These are phyloP conservation scores for Limonium bicolor DNA, from an alignment of 148 eudicot genomes.

Conservation along the genomic window DNA sequence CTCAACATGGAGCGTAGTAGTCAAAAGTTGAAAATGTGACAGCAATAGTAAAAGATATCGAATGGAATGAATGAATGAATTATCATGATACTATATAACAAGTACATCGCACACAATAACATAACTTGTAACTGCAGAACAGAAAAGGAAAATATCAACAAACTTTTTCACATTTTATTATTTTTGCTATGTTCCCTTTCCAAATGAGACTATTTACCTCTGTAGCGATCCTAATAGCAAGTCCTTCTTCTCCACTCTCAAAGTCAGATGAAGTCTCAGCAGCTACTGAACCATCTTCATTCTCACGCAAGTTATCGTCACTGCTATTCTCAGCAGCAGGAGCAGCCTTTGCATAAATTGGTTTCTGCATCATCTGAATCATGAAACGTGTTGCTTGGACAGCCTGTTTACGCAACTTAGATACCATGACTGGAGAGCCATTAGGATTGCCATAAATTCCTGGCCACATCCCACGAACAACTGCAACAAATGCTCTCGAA, in stretches of 20 bases:
- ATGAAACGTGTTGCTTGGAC: slow-evolving; percentile 88
- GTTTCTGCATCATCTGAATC: slow-evolving; percentile 88
- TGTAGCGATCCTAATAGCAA: slow-evolving; percentile 64
- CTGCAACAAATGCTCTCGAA: slow-evolving; percentile 66
- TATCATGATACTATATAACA: no score
- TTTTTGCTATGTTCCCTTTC: not conserved
- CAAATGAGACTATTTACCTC: slow-evolving; percentile 35
- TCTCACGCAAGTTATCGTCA: slow-evolving; percentile 14
- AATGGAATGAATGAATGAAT: no score
- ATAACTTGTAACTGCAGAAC: no score
- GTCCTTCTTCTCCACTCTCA: slow-evolving; percentile 79
- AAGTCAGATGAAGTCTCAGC: slow-evolving; percentile 30
- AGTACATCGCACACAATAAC: no score
- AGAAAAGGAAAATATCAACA: no score
- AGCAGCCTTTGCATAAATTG: slow-evolving; percentile 35
- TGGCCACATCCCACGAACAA: slow-evolving; percentile 73
- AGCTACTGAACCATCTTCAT: slow-evolving; percentile 16
- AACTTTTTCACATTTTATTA: no score
- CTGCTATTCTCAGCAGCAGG: no score
- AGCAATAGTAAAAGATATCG: no score
- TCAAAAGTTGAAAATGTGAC: no score
- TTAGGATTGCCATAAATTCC: slow-evolving; percentile 63
- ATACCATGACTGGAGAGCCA: slow-evolving; percentile 43
- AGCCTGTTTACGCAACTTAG: slow-evolving; percentile 84
- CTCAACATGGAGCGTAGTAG: no score